Base-by-base conservation (phyloP, 192 early-diverging fungal genomes). In the Chytriomyces sp. region DNA sequence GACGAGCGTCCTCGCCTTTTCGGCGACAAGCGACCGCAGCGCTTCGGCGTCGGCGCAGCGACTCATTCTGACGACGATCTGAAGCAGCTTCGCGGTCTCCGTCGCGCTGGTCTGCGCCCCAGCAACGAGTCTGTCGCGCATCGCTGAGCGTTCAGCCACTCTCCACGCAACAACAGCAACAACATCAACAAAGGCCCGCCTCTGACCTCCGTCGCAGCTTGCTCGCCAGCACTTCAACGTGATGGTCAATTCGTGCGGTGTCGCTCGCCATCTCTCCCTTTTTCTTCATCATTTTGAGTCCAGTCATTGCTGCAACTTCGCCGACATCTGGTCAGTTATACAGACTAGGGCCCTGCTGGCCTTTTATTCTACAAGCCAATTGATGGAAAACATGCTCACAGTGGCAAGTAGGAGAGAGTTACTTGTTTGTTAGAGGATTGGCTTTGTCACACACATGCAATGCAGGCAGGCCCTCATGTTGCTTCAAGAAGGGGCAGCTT, bases 81-180 rank as follows among this genome's bases (percentile, higher is more conserved):
- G 81, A 39, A 96, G 83, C 37, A 96, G 76, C 52, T 82, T 83
- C 19, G 89, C 84, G 0, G 93, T 95, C 70, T 93, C 90, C 19
- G 87, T 37, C 2, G 85, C 73, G n/a, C 83, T 80, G 26, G 75
- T 62, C 34, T 53, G 69, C 6, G 83, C 79, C 8, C 82, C 84
- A 0, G 53, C 41, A 3, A 86, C 67, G 55, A 85, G 84, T 73
- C 84, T 86, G 64, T n/a, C 53, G 17, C 2, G 26, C n/a, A n/a
- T n/a, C n/a, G 28, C n/a, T 14, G 44, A 3, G 25, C 17, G 34
- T 14, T 8, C 28, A 28, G 25, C 39, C 32, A 22, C n/a, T 14
- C 41, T 40, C 25, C n/a, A n/a, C n/a, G n/a, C n/a, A n/a, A n/a
- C n/a, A n/a, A n/a, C n/a, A 25, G 39, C 3, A 66, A 53, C 6